Conservation (phyloP, 208 protist genomes). For the Trypanosoma vivax region DNA sequence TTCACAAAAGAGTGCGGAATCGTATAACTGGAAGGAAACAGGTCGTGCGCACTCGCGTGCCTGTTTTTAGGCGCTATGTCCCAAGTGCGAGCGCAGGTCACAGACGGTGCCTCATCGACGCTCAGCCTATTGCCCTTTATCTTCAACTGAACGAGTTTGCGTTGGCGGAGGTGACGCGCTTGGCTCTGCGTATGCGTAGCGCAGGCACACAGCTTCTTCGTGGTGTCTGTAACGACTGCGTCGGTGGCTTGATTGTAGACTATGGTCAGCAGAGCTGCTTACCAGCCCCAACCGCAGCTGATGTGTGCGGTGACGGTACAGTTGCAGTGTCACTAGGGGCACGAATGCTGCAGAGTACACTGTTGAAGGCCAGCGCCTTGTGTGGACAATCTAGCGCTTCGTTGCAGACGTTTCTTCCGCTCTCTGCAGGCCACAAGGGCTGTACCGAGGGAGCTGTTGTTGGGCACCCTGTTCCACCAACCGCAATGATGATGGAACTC, state of each 20-base stretch:
- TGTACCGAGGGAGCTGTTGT: not conserved
- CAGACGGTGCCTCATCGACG: not conserved
- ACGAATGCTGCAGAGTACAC: not conserved
- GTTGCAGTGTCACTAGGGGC: conserved; percentile 3
- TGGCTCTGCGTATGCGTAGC: conserved; percentile 41
- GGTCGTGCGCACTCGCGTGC: conserved; percentile 35
- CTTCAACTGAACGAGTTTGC: conserved; percentile 23
- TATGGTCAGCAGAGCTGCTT: conserved; percentile 23
- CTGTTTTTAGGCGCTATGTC: conserved; percentile 28
- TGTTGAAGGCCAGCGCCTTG: not conserved
- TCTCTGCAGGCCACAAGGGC: not conserved
- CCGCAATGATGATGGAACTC: conserved; percentile 33
- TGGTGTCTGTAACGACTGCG: conserved; percentile 42
- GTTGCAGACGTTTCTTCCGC: no score
- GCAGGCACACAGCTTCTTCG: conserved; percentile 30
- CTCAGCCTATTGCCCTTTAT: conserved; percentile 27
- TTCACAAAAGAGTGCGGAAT: conserved; percentile 45
- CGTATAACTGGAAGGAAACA: conserved; percentile 19
- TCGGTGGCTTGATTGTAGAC: conserved; percentile 35
- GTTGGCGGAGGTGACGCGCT: conserved; percentile 28
- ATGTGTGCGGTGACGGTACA: conserved; percentile 12
- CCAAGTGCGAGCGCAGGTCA: conserved; percentile 18
- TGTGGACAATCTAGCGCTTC: no score
- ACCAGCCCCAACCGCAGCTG: conserved; percentile 17
- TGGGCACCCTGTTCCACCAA: conserved; percentile 18